Conservation (phyloP, 2,329 filamentous ascomycete species). For the Gremmenia infestans region DNA sequence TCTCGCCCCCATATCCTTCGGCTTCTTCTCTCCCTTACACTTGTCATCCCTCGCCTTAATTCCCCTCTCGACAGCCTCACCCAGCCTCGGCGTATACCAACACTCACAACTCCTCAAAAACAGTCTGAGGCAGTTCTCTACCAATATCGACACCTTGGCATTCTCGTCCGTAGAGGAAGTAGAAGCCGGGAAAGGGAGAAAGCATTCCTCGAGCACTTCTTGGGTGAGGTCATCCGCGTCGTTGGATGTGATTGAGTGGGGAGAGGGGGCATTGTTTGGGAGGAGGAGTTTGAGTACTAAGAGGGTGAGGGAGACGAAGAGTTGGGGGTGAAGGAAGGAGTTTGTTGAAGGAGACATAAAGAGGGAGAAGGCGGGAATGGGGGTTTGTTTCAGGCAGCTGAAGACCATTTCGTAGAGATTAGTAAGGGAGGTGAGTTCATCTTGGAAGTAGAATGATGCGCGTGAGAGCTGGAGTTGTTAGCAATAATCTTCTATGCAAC, state of each 20-base stretch:
- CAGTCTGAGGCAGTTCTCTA: conserved; percentile 48
- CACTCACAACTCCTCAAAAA: conserved; percentile 35
- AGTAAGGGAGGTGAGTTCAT: conserved; percentile 42
- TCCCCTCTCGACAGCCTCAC: conserved; percentile 45
- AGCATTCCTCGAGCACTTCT: conserved; percentile 45
- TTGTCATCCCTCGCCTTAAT: conserved; percentile 45
- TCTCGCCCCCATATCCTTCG: conserved; percentile 33
- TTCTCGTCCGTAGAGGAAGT: conserved; percentile 46
- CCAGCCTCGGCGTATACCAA: conserved; percentile 30
- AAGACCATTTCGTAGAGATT: conserved; percentile 45
- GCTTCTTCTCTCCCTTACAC: conserved; percentile 39
- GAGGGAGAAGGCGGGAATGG: conserved; percentile 34
- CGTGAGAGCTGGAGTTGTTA: conserved; percentile 24
- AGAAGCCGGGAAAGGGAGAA: conserved; percentile 49
- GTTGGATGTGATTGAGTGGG: conserved; percentile 26
- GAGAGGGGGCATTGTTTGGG: conserved; percentile 33
- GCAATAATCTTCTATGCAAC: neutral
- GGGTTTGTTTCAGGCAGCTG: conserved; percentile 34
- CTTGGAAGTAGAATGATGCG: conserved; percentile 36
- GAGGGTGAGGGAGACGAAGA: conserved; percentile 47
- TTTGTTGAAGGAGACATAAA: conserved; percentile 37
- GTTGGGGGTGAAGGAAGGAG: conserved; percentile 33
- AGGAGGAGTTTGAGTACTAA: conserved; percentile 46
- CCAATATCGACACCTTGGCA: conserved; percentile 49
- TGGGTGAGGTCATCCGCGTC: conserved; percentile 42